Conservation (phyloP, 2,329 filamentous ascomycete species). For the Furcasterigmium sp. region DNA sequence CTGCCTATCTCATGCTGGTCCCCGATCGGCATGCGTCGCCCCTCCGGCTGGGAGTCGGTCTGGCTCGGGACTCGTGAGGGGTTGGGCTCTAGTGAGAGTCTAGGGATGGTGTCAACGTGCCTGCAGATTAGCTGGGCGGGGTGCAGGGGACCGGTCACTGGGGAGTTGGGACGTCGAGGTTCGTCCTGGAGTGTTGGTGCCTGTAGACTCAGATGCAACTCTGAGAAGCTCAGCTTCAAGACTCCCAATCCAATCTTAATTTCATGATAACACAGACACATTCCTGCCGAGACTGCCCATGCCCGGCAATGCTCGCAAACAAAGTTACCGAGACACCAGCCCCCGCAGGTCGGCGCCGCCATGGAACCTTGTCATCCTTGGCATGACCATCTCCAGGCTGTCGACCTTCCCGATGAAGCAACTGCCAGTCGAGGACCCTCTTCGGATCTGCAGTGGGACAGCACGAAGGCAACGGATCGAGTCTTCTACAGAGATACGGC, state of each 20-base stretch:
- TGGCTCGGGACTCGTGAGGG: background rate
- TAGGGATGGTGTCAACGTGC: background rate
- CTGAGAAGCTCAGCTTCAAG: background rate
- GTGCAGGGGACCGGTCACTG: too few relatives aligned
- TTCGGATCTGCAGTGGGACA: slow-evolving; percentile 2
- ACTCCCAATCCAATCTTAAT: too few relatives aligned
- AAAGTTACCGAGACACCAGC: background rate
- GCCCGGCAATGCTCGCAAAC: background rate
- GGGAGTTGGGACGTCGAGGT: background rate
- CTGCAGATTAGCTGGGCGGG: background rate
- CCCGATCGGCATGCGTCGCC: background rate
- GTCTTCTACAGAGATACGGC: too few relatives aligned
- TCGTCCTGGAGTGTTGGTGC: background rate
- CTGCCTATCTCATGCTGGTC: slow-evolving; percentile 1
- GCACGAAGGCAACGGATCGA: too few relatives aligned
- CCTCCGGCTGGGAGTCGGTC: background rate
- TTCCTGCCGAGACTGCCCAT: background rate
- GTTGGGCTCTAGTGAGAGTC: background rate
- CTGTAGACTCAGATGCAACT: background rate
- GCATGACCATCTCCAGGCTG: background rate
- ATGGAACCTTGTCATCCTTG: background rate
- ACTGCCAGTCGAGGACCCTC: slow-evolving; percentile 2
- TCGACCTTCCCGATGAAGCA: slow-evolving; percentile 5
- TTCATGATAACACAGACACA: background rate
- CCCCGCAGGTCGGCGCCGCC: background rate